Conservation (phyloP, 169 alveolate species). For the Cryptosporidium parvum region DNA sequence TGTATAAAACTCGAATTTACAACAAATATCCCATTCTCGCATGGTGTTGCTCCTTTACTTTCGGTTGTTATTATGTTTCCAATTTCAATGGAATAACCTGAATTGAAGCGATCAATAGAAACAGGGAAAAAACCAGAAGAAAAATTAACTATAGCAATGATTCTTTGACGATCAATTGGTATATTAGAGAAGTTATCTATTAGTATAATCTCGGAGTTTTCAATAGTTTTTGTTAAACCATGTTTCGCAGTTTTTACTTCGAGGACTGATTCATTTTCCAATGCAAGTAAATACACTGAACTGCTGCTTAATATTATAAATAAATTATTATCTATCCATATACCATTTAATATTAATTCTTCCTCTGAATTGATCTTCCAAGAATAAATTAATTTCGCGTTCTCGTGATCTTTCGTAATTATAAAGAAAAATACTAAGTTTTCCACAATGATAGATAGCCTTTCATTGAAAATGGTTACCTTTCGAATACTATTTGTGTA, state of each 20-base stretch:
- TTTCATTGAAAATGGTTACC: background rate
- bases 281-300: constrained; percentile 15
- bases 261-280: constrained; percentile 9
- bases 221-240: background rate
- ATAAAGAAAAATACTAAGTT: background rate
- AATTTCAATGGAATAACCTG: constrained; percentile 4
- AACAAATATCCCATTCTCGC: background rate
- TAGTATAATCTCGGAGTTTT: constrained; percentile 3
- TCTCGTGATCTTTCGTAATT: constrained; percentile 4
- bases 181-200: background rate
- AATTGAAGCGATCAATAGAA: background rate
- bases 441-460: constrained; percentile 5
- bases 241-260: background rate
- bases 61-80: constrained; percentile 8
- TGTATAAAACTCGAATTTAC: background rate
- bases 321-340: background rate
- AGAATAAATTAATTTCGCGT: background rate
- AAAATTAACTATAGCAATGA: constrained; percentile 2
- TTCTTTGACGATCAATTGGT: background rate
- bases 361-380: constrained; percentile 9
- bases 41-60: background rate
- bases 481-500: background rate
- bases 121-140: constrained; percentile 34
- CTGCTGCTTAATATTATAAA: background rate
- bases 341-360: constrained; percentile 16